Evolutionary conservation across 2,329 filamentous ascomycete genomes (phyloP).

Genomic region (Curvularia lunata): DNA sequence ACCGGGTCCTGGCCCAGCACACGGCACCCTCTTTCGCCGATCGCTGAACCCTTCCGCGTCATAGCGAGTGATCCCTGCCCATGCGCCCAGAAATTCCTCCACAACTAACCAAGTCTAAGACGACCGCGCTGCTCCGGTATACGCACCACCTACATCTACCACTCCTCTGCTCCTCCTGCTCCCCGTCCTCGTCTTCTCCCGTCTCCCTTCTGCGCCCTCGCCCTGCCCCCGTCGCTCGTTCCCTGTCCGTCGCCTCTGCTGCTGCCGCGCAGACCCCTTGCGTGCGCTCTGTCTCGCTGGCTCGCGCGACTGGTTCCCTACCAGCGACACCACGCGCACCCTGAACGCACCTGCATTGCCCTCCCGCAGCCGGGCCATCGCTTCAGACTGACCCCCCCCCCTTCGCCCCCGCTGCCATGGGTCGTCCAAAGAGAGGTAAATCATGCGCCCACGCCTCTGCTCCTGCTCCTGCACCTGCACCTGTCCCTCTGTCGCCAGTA

Average conservation of each 20-base stretch:
- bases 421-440: conserved; percentile 48
- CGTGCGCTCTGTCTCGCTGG: conserved; percentile 38
- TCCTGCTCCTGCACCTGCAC: conserved; percentile 10
- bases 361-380: conserved; percentile 13
- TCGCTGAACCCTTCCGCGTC: conserved; percentile 20
- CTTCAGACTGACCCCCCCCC: conserved; percentile 11
- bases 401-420: conserved; percentile 36
- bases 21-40: conserved; percentile 9
- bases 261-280: conserved; percentile 19
- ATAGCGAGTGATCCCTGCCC: conserved; percentile 20
- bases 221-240: conserved; percentile 32
- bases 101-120: conserved; percentile 14
- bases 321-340: conserved; percentile 25
- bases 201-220: not conserved
- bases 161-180: conserved; percentile 13
- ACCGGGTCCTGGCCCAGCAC: conserved; percentile 1
- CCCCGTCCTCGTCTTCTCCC: not conserved
- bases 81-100: conserved; percentile 23
- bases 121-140: conserved; percentile 20
- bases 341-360: conserved; percentile 21
- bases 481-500: conserved; percentile 19
- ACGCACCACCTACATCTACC: conserved; percentile 22
- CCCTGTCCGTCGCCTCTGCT: conserved; percentile 8
- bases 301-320: conserved; percentile 37
- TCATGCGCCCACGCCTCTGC: conserved; percentile 17